Evolutionary conservation across 192 early-diverging fungal species (phyloP).

Genomic region (Obelidium mucronatum): DNA sequence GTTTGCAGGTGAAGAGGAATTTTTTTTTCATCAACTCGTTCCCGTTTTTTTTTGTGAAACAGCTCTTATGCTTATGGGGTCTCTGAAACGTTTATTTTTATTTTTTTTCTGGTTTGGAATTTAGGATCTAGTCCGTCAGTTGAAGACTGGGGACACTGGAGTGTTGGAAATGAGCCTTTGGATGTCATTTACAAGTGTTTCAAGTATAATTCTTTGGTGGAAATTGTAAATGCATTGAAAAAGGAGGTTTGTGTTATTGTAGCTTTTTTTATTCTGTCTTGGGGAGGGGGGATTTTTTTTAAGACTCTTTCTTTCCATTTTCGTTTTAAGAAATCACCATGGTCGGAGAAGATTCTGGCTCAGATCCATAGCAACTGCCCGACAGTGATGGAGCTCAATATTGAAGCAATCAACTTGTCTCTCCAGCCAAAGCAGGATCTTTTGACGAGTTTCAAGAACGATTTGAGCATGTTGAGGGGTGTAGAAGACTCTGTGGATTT

Average conservation of each 20-base stretch:
- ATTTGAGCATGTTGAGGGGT: constrained; percentile 6
- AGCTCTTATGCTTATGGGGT: no score
- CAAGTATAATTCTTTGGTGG: constrained; percentile 50
- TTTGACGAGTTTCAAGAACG: constrained; percentile 12
- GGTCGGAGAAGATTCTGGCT: constrained; percentile 13
- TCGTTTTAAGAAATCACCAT: constrained; percentile 21
- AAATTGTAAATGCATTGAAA: constrained; percentile 82
- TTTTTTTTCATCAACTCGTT: no score
- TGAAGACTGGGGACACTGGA: constrained; percentile 27
- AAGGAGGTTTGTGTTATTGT: constrained; percentile 58
- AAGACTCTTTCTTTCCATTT: neutral
- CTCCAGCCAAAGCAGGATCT: neutral
- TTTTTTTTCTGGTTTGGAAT: neutral
- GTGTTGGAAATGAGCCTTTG: neutral
- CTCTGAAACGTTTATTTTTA: neutral
- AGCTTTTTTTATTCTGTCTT: neutral
- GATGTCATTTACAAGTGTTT: constrained; percentile 11
- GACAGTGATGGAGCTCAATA: constrained; percentile 17
- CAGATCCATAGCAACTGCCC: neutral
- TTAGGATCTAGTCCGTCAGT: constrained; percentile 13
- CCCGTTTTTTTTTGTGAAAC: no score
- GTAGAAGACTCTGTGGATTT: constrained; percentile 6
- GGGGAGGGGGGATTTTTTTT: no score
- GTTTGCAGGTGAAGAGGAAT: constrained; percentile 24
- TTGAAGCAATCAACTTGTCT: constrained; percentile 23